Percentiles rank a stretch among this genome's conserved stretches.
Conservation (phyloP, 2,329 filamentous ascomycete genomes). For the Venturia aucupariae region DNA sequence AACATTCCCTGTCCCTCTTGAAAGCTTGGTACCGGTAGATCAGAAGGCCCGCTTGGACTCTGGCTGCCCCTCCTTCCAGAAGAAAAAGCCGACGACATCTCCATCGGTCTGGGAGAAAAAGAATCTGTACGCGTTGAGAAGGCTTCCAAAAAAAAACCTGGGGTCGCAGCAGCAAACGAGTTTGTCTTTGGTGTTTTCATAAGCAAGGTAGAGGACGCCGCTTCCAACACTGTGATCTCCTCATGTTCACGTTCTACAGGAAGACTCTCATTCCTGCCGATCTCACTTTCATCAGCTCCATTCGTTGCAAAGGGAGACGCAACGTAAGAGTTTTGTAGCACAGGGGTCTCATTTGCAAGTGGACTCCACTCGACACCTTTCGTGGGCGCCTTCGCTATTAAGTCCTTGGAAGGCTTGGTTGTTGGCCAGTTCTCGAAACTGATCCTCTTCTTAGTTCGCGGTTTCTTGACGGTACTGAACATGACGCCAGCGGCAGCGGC, state of each 20-base stretch:
- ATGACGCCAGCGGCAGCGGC: slow-evolving; percentile 10
- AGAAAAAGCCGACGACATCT: background rate
- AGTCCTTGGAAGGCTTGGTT: background rate
- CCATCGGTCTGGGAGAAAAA: background rate
- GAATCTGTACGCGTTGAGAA: background rate
- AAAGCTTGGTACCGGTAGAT: background rate
- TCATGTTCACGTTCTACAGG: background rate
- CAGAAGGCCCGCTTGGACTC: background rate
- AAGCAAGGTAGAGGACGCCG: background rate
- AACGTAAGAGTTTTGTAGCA: background rate
- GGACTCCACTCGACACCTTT: slow-evolving; percentile 1
- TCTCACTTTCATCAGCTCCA: background rate
- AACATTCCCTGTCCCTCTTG: background rate
- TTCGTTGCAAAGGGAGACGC: background rate
- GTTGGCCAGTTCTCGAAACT: slow-evolving; percentile 11
- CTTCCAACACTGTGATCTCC: background rate
- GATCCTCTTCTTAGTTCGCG: background rate
- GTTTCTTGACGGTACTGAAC: slow-evolving; percentile 14
- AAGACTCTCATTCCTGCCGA: background rate
- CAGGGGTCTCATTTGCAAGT: background rate
- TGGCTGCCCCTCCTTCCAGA: background rate
- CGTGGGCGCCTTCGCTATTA: background rate
- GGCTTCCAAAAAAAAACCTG: background rate
- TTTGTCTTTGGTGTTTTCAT: background rate
- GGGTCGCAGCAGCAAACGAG: background rate